These are phyloP conservation scores for Aquilaria sinensis DNA, from an alignment of 345 rosid genomes.

Conservation along the genomic window DNA sequence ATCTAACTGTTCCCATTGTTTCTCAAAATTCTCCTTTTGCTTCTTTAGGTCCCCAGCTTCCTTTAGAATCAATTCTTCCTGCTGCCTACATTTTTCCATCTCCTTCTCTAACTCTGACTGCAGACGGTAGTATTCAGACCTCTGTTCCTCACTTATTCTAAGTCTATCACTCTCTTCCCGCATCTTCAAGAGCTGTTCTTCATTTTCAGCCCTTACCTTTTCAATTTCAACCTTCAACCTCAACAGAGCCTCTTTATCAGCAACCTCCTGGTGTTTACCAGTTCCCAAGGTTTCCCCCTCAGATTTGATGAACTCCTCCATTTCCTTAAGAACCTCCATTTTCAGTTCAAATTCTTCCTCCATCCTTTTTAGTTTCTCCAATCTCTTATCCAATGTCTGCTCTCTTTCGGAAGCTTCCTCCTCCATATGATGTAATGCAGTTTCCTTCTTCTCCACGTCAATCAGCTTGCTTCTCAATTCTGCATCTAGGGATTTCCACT, in stretches of 20 bases:
- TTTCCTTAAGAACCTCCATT: constrained; percentile 46
- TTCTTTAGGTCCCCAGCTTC: constrained; percentile 74
- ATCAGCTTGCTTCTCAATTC: constrained; percentile 51
- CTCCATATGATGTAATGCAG: constrained; percentile 69
- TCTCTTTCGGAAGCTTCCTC: constrained; percentile 73
- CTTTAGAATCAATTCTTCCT: constrained; percentile 59
- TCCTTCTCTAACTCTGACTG: constrained; percentile 70
- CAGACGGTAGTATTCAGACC: constrained; percentile 51
- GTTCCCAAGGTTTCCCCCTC: constrained; percentile 58
- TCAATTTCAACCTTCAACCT: constrained; percentile 52
- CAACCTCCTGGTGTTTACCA: constrained; percentile 35
- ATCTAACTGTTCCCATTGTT: constrained; percentile 81
- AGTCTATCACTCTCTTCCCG: constrained; percentile 49
- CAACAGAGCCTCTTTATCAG: constrained; percentile 47
- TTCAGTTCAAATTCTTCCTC: constrained; percentile 57
- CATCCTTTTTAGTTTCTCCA: constrained; percentile 65
- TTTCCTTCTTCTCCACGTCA: constrained; percentile 70
- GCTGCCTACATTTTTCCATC: constrained; percentile 59
- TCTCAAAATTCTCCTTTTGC: constrained; percentile 78
- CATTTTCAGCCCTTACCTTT: constrained; percentile 50
- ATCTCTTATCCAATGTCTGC: constrained; percentile 55
- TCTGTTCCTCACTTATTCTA: constrained; percentile 64
- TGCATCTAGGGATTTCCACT: constrained; percentile 63
- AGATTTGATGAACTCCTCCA: constrained; percentile 53
- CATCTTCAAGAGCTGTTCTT: constrained; percentile 46